phyloP scores from a whole-genome alignment of 108 stramenopile genomes.

The Cyclotella kingstonii region DNA sequence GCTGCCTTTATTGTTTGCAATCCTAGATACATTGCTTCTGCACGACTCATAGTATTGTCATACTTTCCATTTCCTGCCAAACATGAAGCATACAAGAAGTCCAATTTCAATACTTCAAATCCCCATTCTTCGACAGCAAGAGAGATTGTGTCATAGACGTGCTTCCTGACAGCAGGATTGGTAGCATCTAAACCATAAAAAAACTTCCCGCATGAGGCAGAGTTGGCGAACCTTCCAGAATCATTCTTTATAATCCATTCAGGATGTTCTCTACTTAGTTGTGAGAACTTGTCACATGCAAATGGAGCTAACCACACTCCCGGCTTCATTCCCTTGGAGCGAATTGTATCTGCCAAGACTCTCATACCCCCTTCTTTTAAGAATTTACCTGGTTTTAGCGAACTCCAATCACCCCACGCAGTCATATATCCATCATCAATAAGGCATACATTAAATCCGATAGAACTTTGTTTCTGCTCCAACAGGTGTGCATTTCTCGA shows the following conservation, averaged over 20 bases:
- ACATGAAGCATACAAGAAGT: constrained; percentile 92
- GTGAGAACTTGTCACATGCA: constrained; percentile 83
- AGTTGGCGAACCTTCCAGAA: constrained; percentile 74
- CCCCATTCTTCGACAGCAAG: constrained; percentile 89
- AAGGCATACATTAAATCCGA: constrained; percentile 79
- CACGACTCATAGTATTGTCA: constrained; percentile 79
- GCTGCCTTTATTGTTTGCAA: constrained; percentile 82
- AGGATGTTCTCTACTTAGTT: constrained; percentile 75
- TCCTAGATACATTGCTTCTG: constrained; percentile 86
- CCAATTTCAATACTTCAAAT: constrained; percentile 85
- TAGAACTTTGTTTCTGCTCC: constrained; percentile 46
- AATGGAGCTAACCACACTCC: constrained; percentile 94
- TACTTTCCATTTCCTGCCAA: constrained; percentile 85
- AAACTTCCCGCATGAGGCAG: constrained; percentile 90
- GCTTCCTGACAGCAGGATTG: constrained; percentile 75
- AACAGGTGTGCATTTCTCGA: constrained; percentile 70
- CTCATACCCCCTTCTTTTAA: constrained; percentile 59
- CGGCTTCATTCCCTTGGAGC: constrained; percentile 68
- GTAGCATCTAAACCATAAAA: constrained; percentile 94
- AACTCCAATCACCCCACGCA: constrained; percentile 94
- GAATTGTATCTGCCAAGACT: constrained; percentile 66
- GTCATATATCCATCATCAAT: constrained; percentile 96
- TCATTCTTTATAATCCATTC: constrained; percentile 93
- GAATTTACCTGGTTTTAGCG: constrained; percentile 76
- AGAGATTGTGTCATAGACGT: constrained; percentile 62